A percentile compares a stretch with the other conserved stretches of the same genome.
These are phyloP conservation scores for Fusarium coffeatum DNA, from an alignment of 2,329 filamentous ascomycete genomes.

Conservation along the genomic window DNA sequence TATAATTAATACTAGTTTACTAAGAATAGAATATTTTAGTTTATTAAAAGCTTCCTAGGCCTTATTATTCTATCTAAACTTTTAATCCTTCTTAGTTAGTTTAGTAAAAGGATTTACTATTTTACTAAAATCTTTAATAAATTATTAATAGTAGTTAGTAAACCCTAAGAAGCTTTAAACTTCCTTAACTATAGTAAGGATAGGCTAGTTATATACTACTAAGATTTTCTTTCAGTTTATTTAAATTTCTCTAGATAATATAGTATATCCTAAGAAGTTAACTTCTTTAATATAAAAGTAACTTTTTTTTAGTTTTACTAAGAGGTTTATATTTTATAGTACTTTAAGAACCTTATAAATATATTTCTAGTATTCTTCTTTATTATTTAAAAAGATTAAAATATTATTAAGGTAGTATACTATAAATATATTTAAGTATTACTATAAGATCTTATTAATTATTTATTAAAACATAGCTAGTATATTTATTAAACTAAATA, in stretches of 20 bases:
- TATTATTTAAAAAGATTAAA: too few relatives aligned
- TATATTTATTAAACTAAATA: too few relatives aligned
- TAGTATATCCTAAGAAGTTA: constrained; percentile 27
- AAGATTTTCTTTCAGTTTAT: constrained; percentile 33
- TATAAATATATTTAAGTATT: too few relatives aligned
- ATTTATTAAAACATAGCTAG: too few relatives aligned
- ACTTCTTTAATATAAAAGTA: constrained; percentile 27
- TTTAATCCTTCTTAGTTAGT: too few relatives aligned
- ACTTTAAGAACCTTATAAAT: too few relatives aligned
- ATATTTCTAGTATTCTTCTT: too few relatives aligned
- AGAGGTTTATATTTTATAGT: too few relatives aligned
- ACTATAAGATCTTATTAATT: too few relatives aligned
- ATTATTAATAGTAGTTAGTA: constrained; percentile 5
- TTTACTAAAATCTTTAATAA: constrained; percentile 16
- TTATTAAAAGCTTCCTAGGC: too few relatives aligned
- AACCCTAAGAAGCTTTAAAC: constrained; percentile 32
- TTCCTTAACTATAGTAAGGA: background rate
- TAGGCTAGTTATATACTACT: background rate
- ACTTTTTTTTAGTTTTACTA: constrained; percentile 29
- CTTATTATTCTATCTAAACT: too few relatives aligned
- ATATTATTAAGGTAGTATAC: too few relatives aligned
- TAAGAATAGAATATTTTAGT: background rate
- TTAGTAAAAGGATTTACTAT: background rate
- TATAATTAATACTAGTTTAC: background rate
- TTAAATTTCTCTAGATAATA: constrained; percentile 7